These are phyloP conservation scores for Magnolia officinalis DNA, from an alignment of 164 flowering plant species.

Conservation along the genomic window DNA sequence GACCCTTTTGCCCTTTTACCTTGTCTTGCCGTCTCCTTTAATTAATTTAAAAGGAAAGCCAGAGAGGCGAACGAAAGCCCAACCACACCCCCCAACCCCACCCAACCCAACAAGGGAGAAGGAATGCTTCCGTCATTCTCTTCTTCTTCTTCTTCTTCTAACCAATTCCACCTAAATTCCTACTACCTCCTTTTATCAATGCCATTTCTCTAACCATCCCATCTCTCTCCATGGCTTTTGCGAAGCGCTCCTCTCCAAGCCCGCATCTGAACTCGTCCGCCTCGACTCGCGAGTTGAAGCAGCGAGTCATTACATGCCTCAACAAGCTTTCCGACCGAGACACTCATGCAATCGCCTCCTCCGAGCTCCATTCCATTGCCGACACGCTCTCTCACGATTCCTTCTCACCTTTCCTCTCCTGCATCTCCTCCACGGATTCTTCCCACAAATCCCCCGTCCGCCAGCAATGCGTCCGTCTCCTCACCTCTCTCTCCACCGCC, in stretches of 20 bases:
- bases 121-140: neutral
- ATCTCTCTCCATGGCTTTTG: neutral
- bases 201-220: neutral
- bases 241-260: conserved; percentile 15
- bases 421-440: conserved; percentile 64
- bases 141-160: neutral
- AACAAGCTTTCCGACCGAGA: conserved; percentile 86
- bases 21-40: neutral
- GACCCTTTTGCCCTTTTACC: neutral
- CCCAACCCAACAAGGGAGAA: neutral
- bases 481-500: conserved; percentile 44
- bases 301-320: conserved; percentile 50
- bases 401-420: conserved; percentile 56
- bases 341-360: conserved; percentile 58
- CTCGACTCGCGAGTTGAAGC: conserved; percentile 54
- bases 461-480: conserved; percentile 57
- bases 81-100: neutral
- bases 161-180: neutral
- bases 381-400: conserved; percentile 34
- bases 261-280: conserved; percentile 7
- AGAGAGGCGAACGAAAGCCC: neutral
- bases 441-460: conserved; percentile 68
- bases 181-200: neutral
- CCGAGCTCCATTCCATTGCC: conserved; percentile 74
- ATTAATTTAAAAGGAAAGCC: neutral